Conservation (phyloP, 2,329 filamentous ascomycete genomes). For the Cadophora malorum region DNA sequence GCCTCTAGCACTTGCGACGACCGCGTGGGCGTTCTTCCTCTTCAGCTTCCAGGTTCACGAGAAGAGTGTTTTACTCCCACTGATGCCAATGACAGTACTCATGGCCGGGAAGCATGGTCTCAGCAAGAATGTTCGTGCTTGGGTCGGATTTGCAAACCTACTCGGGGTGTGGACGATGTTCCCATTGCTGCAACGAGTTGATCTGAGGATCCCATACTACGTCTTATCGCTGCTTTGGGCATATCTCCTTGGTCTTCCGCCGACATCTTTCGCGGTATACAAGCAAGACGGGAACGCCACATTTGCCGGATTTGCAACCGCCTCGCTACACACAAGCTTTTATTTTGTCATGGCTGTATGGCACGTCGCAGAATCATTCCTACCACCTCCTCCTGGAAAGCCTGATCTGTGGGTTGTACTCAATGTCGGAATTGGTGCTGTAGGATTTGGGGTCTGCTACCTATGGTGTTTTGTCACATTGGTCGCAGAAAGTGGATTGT, state of each 20-base stretch:
- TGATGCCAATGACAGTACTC: conserved; percentile 91
- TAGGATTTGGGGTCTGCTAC: conserved; percentile 86
- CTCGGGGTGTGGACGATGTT: conserved; percentile 94
- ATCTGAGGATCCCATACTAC: conserved; percentile 82
- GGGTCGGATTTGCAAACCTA: conserved; percentile 96
- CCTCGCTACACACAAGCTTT: conserved; percentile 74
- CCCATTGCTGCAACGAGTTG: conserved; percentile 84
- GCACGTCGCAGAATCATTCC: conserved; percentile 77
- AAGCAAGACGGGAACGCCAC: conserved; percentile 56
- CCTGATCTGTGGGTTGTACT: conserved; percentile 94
- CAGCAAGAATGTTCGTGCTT: conserved; percentile 76
- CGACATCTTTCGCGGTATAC: conserved; percentile 74
- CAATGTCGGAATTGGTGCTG: conserved; percentile 86
- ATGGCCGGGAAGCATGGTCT: conserved; percentile 81
- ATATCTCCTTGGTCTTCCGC: conserved; percentile 87
- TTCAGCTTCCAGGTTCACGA: conserved; percentile 99
- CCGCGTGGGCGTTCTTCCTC: conserved; percentile 96
- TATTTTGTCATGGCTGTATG: conserved; percentile 81
- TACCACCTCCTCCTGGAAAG: conserved; percentile 74
- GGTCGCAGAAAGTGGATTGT: conserved; percentile 57
- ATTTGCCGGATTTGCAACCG: conserved; percentile 63
- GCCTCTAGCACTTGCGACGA: conserved; percentile 80
- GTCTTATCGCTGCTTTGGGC: conserved; percentile 89
- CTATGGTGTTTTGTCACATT: conserved; percentile 84
- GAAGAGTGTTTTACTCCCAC: conserved; percentile 91